These are phyloP conservation scores for Solanum tacnaense DNA, from an alignment of 257 asterid genomes.

Conservation along the genomic window DNA sequence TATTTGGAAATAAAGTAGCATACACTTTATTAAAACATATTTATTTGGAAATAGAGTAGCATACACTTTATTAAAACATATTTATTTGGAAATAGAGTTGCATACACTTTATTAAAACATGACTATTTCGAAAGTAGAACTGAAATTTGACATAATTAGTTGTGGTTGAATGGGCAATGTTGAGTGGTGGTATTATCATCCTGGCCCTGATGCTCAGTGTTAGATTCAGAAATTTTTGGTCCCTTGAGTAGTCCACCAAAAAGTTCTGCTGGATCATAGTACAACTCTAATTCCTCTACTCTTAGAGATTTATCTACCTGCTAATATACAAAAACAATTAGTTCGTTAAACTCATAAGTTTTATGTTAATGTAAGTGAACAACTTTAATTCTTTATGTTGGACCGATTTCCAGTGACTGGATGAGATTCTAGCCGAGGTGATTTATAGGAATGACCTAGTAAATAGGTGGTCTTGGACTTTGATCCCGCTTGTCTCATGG, in stretches of 20 bases:
- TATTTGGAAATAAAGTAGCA: too few relatives aligned
- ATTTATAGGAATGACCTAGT: neutral
- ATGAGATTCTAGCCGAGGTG: neutral
- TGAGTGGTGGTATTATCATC: too few relatives aligned
- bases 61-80: too few relatives aligned
- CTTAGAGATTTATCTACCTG: too few relatives aligned
- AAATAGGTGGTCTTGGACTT: too few relatives aligned
- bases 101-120: neutral
- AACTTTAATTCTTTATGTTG: neutral
- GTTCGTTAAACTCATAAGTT: neutral
- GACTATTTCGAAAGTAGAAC: neutral
- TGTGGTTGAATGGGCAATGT: too few relatives aligned
- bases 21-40: too few relatives aligned
- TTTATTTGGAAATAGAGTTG: too few relatives aligned
- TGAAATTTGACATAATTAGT: neutral
- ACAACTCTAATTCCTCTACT: slow-evolving; percentile 44
- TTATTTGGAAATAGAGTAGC: too few relatives aligned
- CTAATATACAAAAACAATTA: too few relatives aligned
- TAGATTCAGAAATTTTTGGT: slow-evolving; percentile 1
- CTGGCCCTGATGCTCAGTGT: neutral
- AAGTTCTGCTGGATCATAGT: slow-evolving; percentile 71
- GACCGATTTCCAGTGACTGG: neutral
- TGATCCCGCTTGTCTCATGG: too few relatives aligned
- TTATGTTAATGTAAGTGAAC: too few relatives aligned
- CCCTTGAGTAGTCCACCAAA: slow-evolving; percentile 50